Evolutionary conservation across 2,329 filamentous ascomycete genomes (phyloP).

Genomic region (Pseudogymnoascus sp.): DNA sequence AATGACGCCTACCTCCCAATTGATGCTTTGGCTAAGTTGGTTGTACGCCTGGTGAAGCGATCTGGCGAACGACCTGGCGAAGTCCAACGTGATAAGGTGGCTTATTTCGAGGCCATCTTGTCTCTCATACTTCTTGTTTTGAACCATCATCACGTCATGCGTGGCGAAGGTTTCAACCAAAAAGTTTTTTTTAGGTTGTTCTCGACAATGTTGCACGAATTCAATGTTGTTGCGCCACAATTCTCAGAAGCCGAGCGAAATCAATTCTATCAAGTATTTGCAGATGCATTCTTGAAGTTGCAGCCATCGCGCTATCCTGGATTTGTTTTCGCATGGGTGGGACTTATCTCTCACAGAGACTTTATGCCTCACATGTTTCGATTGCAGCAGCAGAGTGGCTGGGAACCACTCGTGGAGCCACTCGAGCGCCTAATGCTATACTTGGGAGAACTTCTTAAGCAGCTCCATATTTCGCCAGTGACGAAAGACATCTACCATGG

Average conservation of each 20-base stretch:
- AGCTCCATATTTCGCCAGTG: slow-evolving; percentile 58
- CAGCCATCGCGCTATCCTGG: slow-evolving; percentile 72
- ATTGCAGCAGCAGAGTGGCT: slow-evolving; percentile 63
- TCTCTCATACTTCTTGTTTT: slow-evolving; percentile 74
- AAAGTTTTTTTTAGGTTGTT: slow-evolving; percentile 88
- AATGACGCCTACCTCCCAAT: slow-evolving; percentile 53
- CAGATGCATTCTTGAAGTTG: slow-evolving; percentile 63
- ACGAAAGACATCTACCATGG: slow-evolving; percentile 81
- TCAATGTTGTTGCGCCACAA: slow-evolving; percentile 53
- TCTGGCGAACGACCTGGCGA: slow-evolving; percentile 56
- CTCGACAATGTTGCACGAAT: slow-evolving; percentile 73
- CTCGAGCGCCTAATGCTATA: slow-evolving; percentile 66
- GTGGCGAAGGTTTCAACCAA: slow-evolving; percentile 76
- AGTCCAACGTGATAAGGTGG: slow-evolving; percentile 55
- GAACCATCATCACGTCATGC: slow-evolving; percentile 76
- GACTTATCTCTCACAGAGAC: slow-evolving; percentile 73
- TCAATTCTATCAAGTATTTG: slow-evolving; percentile 66
- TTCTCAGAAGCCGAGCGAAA: slow-evolving; percentile 58
- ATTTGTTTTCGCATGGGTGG: slow-evolving; percentile 81
- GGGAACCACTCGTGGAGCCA: slow-evolving; percentile 67
- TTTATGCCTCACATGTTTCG: slow-evolving; percentile 75
- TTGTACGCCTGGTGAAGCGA: slow-evolving; percentile 68
- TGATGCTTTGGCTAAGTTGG: slow-evolving; percentile 77
- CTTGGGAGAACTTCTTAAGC: slow-evolving; percentile 73
- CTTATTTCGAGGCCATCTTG: slow-evolving; percentile 71